Evolutionary conservation across 148 eudicot genomes (phyloP), one percentile per base, ranked within the genome.

Genomic region (Cornus suecica): DNA sequence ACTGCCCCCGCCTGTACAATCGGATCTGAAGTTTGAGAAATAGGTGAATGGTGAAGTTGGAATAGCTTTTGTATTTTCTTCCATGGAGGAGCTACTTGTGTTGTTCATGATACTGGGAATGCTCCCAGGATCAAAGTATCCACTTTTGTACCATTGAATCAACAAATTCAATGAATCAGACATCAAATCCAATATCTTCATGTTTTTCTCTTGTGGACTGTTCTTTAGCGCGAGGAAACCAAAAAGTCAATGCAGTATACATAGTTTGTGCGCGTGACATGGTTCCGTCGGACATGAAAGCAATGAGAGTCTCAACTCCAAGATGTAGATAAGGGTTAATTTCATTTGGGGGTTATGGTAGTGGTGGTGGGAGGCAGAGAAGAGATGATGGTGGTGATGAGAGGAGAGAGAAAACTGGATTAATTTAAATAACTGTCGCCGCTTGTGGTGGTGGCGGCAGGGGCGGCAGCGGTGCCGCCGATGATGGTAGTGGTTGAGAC

Each of bases 1-100:
- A n/a, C n/a, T n/a, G n/a, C n/a, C n/a, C n/a, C n/a, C n/a, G n/a
- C n/a, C n/a, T n/a, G n/a, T n/a, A n/a, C n/a, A n/a, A n/a, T n/a
- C n/a, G n/a, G n/a, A n/a, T n/a, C n/a, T n/a, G n/a, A n/a, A 92
- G 81, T 80, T 85, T 90, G 27, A 86, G 83, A n/a, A 95, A 95
- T 30, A 91, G 74, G 68, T 81, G 87, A 20, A 84, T 64, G 2
- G 83, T 82, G 52, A 78, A 85, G 61, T 80, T 85, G 5, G 84
- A 77, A 29, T 71, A 69, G 26, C 64, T 80, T 71, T 89, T 13
- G 28, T 0, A 18, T 20, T 75, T 0, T 92, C 97, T 6, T 90
- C 96, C 0, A 79, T 2, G 0, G 94, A 87, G 9, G 87, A 78
- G 27, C 26, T 75, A 76, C 97, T 91, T 18, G 78, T 56, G n/a